Evolutionary conservation across 805 yeast genomes (phyloP).

Genomic region (Candida yuanshanica): DNA sequence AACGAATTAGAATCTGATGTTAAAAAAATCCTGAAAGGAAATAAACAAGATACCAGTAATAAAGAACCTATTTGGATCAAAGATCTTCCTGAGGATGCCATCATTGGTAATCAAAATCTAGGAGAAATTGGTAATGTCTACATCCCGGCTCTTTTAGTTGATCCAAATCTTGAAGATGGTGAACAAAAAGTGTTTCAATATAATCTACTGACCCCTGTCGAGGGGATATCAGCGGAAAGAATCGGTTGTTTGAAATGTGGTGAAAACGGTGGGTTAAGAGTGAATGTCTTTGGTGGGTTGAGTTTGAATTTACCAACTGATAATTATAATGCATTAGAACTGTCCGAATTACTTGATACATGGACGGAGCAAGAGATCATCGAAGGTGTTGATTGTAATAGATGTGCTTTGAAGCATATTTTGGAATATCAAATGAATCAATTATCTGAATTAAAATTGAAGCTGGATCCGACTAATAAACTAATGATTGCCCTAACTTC

Average conservation of each 20-base stretch:
- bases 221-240: conserved; percentile 82
- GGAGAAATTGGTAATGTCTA: conserved; percentile 61
- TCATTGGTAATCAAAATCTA: conserved; percentile 37
- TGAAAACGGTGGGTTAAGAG: conserved; percentile 88
- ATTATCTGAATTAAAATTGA: conserved; percentile 23
- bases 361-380: conserved; percentile 82
- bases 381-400: conserved; percentile 90
- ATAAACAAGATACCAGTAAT: conserved; percentile 9
- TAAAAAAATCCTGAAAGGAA: conserved; percentile 26
- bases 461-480: conserved; percentile 19
- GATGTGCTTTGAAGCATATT: conserved; percentile 75
- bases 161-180: conserved; percentile 51
- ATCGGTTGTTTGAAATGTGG: conserved; percentile 91
- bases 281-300: conserved; percentile 69
- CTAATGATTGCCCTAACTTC: conserved; percentile 30
- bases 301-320: conserved; percentile 62
- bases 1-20: conserved; percentile 57
- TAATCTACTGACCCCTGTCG: conserved; percentile 79
- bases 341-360: conserved; percentile 51
- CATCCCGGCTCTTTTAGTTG: conserved; percentile 72
- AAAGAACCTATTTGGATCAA: conserved; percentile 21
- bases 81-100: conserved; percentile 31
- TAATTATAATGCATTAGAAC: conserved; percentile 34
- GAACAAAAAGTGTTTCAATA: conserved; percentile 43
- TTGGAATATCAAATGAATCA: conserved; percentile 41